phyloP scores from a whole-genome alignment of 2,329 filamentous ascomycete genomes.

The Xylariaceae sp. region DNA sequence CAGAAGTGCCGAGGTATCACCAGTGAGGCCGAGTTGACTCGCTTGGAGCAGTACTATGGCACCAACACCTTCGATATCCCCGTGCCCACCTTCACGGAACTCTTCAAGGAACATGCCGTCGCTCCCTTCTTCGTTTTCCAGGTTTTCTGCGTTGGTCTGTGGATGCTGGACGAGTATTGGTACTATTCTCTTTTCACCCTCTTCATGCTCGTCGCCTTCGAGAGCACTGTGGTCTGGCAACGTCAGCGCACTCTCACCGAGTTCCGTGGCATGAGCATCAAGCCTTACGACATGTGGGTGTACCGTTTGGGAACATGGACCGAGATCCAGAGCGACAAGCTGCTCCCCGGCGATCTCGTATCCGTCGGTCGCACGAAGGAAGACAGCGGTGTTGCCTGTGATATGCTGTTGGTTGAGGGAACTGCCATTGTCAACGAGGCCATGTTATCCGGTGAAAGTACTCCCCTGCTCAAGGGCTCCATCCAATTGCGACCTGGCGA shows the following conservation, averaged over 20 bases:
- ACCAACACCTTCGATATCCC: constrained; percentile 96
- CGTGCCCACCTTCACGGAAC: constrained; percentile 87
- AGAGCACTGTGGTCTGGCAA: constrained; percentile 99
- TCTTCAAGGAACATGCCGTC: constrained; percentile 97
- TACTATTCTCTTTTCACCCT: constrained; percentile 99
- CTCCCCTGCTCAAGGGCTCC: constrained; percentile 92
- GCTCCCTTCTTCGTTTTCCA: constrained; percentile 99
- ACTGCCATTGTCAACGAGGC: constrained; percentile 98
- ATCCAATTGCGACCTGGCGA: constrained; percentile 83
- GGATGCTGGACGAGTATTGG: constrained; percentile 99
- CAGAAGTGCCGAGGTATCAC: constrained; percentile 74
- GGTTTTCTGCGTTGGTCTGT: constrained; percentile 95
- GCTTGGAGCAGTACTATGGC: constrained; percentile 88
- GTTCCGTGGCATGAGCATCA: constrained; percentile 99
- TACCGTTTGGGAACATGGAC: constrained; percentile 84
- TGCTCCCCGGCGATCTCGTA: constrained; percentile 88
- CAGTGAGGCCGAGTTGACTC: constrained; percentile 67
- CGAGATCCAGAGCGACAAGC: constrained; percentile 82
- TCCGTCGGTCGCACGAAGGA: constrained; percentile 93
- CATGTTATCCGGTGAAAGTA: constrained; percentile 98
- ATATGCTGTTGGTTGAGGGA: constrained; percentile 92
- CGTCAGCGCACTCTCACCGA: constrained; percentile 91
- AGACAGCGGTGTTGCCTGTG: constrained; percentile 92
- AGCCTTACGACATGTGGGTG: constrained; percentile 92
- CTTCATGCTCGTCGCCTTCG: constrained; percentile 95